These are phyloP conservation scores for Penicillium fuscoglaucum DNA, from an alignment of 2,329 filamentous ascomycete genomes.

Conservation along the genomic window DNA sequence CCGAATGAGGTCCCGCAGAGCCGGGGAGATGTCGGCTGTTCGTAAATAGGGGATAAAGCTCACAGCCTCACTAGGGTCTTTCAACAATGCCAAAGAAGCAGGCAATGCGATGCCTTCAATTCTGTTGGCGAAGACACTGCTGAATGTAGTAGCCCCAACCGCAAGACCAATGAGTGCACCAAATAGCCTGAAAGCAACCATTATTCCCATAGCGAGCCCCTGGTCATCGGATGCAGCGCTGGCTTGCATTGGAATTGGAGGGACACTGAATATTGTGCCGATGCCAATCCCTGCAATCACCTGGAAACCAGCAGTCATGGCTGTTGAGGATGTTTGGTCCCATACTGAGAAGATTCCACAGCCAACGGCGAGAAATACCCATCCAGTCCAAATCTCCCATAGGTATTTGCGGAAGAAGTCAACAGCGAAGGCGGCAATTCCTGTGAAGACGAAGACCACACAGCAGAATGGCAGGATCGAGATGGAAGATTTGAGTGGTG, in stretches of 20 bases:
- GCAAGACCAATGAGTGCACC: too few species aligned
- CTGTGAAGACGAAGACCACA: too few species aligned
- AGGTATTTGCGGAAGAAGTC: too few species aligned
- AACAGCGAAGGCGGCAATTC: too few species aligned
- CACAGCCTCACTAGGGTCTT: neutral
- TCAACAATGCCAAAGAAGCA: conserved; percentile 1
- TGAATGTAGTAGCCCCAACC: too few species aligned
- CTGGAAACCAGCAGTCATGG: neutral
- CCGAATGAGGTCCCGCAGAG: neutral
- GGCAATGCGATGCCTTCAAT: neutral
- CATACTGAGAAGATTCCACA: too few species aligned
- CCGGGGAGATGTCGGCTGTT: conserved; percentile 1
- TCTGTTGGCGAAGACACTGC: too few species aligned
- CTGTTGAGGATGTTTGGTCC: too few species aligned
- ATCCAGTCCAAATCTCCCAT: too few species aligned
- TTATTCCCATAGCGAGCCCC: neutral
- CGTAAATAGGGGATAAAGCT: neutral
- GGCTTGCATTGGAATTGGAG: neutral
- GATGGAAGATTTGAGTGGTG: too few species aligned
- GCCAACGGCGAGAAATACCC: too few species aligned
- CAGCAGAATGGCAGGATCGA: too few species aligned
- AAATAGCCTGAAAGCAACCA: neutral
- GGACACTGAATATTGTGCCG: conserved; percentile 3
- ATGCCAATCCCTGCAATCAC: neutral
- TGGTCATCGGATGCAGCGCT: neutral